phyloP scores from a whole-genome alignment of 1,284 basidiomycete species.

The Phellinidium pouzarii region DNA sequence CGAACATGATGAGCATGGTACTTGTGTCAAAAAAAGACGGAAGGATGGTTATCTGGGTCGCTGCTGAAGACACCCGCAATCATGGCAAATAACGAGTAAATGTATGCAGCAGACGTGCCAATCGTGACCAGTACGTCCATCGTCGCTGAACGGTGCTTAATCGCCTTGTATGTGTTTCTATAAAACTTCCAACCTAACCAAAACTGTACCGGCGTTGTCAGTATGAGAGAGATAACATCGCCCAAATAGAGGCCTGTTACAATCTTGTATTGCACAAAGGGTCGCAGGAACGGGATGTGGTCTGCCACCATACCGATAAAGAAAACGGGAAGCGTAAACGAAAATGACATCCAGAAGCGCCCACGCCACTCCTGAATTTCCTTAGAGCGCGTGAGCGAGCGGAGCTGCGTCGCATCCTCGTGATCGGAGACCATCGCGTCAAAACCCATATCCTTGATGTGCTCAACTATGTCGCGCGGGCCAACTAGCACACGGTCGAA shows the following conservation, averaged over 20 bases:
- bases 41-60: slow-evolving; percentile 66
- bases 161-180: slow-evolving; percentile 81
- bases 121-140: slow-evolving; percentile 97
- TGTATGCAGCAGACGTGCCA: slow-evolving; percentile 91
- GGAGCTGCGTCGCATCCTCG: slow-evolving; percentile 80
- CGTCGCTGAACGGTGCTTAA: slow-evolving; percentile 86
- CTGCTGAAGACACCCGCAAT: slow-evolving; percentile 58
- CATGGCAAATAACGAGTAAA: slow-evolving; percentile 80
- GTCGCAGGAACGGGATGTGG: slow-evolving; percentile 57
- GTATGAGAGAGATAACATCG: slow-evolving; percentile 73
- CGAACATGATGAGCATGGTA: slow-evolving; percentile 97
- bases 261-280: slow-evolving; percentile 43
- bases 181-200: slow-evolving; percentile 90
- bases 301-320: slow-evolving; percentile 84
- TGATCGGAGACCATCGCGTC: slow-evolving; percentile 85
- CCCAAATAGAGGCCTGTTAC: slow-evolving; percentile 73
- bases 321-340: slow-evolving; percentile 91
- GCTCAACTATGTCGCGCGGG: slow-evolving; percentile 80
- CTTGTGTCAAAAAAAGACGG: slow-evolving; percentile 98
- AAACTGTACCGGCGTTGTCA: slow-evolving; percentile 92
- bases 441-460: slow-evolving; percentile 85
- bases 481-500: slow-evolving; percentile 74
- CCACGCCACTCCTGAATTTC: slow-evolving; percentile 87
- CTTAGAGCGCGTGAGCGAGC: slow-evolving; percentile 85
- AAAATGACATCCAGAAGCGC: slow-evolving; percentile 71